Evolutionary conservation across 2,329 filamentous ascomycete genomes (phyloP).

Genomic region (Fusarium sp.): DNA sequence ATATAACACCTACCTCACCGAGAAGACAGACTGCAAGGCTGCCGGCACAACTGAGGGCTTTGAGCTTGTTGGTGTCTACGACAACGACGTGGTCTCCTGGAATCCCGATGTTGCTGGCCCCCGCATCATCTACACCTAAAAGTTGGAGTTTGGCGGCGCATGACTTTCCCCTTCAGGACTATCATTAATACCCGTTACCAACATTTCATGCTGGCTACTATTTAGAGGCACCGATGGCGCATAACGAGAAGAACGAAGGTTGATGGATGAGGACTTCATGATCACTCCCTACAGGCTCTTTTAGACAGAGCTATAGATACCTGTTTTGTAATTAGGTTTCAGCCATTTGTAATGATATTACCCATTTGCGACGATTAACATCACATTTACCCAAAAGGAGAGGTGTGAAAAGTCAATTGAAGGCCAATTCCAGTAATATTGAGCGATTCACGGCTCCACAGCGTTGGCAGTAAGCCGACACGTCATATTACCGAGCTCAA

Average conservation of each 20-base stretch:
- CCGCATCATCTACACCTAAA: conserved; percentile 28
- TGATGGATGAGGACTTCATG: not conserved
- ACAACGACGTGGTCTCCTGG: conserved; percentile 31
- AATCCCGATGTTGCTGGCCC: conserved; percentile 23
- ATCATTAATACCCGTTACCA: not conserved
- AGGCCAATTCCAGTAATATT: not conserved
- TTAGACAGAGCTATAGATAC: not conserved
- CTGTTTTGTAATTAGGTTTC: not conserved
- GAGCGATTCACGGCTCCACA: not conserved
- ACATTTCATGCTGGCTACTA: not conserved
- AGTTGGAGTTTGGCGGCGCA: not conserved
- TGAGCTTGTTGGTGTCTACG: conserved; percentile 37
- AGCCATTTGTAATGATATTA: not conserved
- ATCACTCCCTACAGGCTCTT: not conserved
- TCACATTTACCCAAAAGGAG: not conserved
- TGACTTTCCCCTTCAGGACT: not conserved
- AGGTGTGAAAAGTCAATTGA: not conserved
- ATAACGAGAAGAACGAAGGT: not conserved
- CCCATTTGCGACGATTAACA: not conserved
- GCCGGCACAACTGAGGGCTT: conserved; percentile 30
- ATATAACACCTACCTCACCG: conserved; percentile 27
- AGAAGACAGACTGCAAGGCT: conserved; percentile 31
- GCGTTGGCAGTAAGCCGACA: not conserved
- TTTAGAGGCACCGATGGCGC: not conserved
- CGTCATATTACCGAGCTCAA: not conserved